Conservation (phyloP, 768 basidiomycete species). For the Crassisporium funariophilum region DNA sequence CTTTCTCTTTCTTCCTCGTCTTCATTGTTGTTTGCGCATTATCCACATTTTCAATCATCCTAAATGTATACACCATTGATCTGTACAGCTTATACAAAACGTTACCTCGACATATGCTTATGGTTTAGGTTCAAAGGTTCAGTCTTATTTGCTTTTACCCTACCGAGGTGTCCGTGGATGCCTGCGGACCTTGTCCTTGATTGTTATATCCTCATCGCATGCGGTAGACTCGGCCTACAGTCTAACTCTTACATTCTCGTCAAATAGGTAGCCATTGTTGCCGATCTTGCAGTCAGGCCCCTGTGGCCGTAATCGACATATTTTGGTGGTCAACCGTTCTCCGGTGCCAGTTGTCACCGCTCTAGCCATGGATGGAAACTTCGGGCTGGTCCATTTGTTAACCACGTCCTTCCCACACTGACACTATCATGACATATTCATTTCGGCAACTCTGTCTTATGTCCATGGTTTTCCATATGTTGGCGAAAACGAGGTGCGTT, state of each 20-base stretch:
- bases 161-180: conserved; percentile 29
- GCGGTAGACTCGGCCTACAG: conserved; percentile 7
- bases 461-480: neutral
- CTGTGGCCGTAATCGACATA: too few relatives aligned
- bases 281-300: too few relatives aligned
- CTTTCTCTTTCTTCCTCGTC: conserved; percentile 9
- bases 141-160: conserved; percentile 5
- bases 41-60: conserved; percentile 15
- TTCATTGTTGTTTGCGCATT: conserved; percentile 18
- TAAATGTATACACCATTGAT: conserved; percentile 30
- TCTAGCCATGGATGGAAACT: neutral
- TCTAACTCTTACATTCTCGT: conserved; percentile 16
- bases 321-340: neutral
- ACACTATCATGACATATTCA: neutral
- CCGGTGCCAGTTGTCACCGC: neutral
- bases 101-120: conserved; percentile 20
- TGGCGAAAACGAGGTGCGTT: too few relatives aligned
- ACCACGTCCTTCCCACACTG: too few relatives aligned
- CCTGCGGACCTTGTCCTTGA: neutral
- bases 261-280: conserved; percentile 10
- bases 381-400: too few relatives aligned
- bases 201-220: conserved; percentile 6
- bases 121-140: conserved; percentile 14
- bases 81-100: conserved; percentile 13
- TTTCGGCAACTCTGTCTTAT: neutral